Evolutionary conservation across 2,329 filamentous ascomycete species (phyloP), one percentile per base, ranked within the genome.

Genomic region (Truncatella angustata): DNA sequence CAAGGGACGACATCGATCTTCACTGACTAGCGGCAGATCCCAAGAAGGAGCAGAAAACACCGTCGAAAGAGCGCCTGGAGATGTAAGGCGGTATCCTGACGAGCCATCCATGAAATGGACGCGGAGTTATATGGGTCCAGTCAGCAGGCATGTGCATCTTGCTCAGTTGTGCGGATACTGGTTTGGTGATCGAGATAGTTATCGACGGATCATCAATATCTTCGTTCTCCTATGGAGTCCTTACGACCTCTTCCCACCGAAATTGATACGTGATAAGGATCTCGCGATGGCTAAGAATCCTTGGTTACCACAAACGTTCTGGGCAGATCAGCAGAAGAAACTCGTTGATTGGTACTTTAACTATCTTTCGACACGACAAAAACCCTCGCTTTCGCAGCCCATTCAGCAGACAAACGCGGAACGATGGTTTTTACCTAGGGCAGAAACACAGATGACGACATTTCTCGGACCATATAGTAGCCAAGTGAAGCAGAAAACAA

Each of bases 61-160:
- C 12, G 40, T 14, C 40, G 24, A 40, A 28, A 53, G 36, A 53
- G n/a, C 54, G 7, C 45, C 59, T 4, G 40, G 55, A 46, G 54
- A 65, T 49, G 65, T 67, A 26, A 60, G 61, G 30, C 57, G 58
- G 4, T 68, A 68, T 34, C 66, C 66, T 7, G 61, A 60, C 35
- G 66, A 68, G 49, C 60, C 63, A 10, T 55, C 62, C 5, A 60
- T 66, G 42, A 64, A 64, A 56, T 68, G 65, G 65, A 68, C 66
- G 14, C 62, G 65, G 36, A 61, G 62, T 4, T 68, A 68, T 43
- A 50, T 60, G 46, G 66, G 66, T 7, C 66, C 65, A n/a, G 57
- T 68, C 14, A 64, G 61, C 51, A 57, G 66, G 54, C 66, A 64
- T 64, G 64, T 63, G 2, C 62, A 64, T 7, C 58, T 67, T 14